Evolutionary conservation across 2,329 filamentous ascomycete genomes (phyloP).

Genomic region (Penicillium sp.): DNA sequence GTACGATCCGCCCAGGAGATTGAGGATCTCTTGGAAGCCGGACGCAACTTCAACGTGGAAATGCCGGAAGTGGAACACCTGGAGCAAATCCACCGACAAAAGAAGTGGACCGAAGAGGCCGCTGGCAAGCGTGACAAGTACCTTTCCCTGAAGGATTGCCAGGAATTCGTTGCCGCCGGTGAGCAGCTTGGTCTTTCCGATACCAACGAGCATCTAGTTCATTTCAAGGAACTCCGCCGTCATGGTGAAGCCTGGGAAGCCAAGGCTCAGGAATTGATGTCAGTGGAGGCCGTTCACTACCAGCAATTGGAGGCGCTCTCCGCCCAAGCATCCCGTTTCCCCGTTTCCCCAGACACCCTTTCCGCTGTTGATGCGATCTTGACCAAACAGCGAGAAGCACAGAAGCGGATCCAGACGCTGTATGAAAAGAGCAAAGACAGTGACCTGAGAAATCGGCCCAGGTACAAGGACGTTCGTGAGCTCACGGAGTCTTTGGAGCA

Average conservation of each 20-base stretch:
- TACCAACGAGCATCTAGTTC: conserved; percentile 75
- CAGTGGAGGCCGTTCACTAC: conserved; percentile 88
- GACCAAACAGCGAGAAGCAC: conserved; percentile 92
- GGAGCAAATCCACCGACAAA: conserved; percentile 75
- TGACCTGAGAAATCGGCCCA: conserved; percentile 76
- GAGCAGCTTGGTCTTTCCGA: conserved; percentile 72
- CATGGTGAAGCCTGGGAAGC: conserved; percentile 85
- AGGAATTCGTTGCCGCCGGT: conserved; percentile 74
- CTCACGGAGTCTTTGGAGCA: conserved; percentile 84
- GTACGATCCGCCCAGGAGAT: conserved; percentile 69
- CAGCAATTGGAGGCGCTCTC: conserved; percentile 91
- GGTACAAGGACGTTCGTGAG: conserved; percentile 85
- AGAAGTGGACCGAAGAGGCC: conserved; percentile 84
- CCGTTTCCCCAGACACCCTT: conserved; percentile 78
- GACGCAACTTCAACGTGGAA: conserved; percentile 85
- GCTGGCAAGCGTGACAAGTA: conserved; percentile 63
- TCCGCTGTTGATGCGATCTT: conserved; percentile 84
- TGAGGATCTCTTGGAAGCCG: conserved; percentile 86
- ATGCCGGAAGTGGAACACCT: conserved; percentile 83
- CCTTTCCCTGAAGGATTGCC: conserved; percentile 74
- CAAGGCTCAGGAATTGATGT: conserved; percentile 88
- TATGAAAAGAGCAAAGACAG: conserved; percentile 72
- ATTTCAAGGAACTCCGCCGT: conserved; percentile 71
- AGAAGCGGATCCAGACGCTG: conserved; percentile 79
- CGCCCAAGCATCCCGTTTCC: conserved; percentile 73